phyloP scores from a whole-genome alignment of 106 monocot species.

The Apostasia ramifera region DNA sequence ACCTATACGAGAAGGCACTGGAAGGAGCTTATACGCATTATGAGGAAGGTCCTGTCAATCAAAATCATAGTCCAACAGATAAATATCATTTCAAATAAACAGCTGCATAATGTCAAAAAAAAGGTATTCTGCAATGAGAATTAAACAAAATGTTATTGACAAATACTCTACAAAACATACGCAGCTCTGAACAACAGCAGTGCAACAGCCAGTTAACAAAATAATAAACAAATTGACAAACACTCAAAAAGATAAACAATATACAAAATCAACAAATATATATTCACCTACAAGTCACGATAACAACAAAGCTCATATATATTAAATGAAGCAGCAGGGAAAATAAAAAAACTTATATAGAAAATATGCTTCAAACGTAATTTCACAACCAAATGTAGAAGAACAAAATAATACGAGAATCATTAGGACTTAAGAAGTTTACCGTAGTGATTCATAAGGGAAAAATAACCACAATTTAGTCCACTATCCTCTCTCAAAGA shows the following conservation, averaged over 20 bases:
- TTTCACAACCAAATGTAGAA: too few relatives aligned
- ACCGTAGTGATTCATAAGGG: too few relatives aligned
- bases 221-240: not conserved
- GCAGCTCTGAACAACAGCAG: not conserved
- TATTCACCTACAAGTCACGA: too few relatives aligned
- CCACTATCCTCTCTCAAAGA: too few relatives aligned
- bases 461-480: too few relatives aligned
- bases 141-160: not conserved
- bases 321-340: too few relatives aligned
- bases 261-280: not conserved
- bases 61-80: not conserved
- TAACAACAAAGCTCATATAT: too few relatives aligned
- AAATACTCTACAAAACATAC: not conserved
- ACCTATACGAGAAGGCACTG: constrained; percentile 92
- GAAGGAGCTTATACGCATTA: constrained; percentile 91
- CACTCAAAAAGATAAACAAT: not conserved
- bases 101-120: not conserved
- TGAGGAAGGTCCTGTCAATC: constrained; percentile 77
- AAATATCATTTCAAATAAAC: not conserved
- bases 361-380: too few relatives aligned
- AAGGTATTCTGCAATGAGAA: not conserved
- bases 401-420: too few relatives aligned
- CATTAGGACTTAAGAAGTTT: too few relatives aligned
- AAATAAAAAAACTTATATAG: too few relatives aligned
- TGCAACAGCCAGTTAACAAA: not conserved